phyloP scores from a whole-genome alignment of 306 rosid genomes.

The Alnus rubra region DNA sequence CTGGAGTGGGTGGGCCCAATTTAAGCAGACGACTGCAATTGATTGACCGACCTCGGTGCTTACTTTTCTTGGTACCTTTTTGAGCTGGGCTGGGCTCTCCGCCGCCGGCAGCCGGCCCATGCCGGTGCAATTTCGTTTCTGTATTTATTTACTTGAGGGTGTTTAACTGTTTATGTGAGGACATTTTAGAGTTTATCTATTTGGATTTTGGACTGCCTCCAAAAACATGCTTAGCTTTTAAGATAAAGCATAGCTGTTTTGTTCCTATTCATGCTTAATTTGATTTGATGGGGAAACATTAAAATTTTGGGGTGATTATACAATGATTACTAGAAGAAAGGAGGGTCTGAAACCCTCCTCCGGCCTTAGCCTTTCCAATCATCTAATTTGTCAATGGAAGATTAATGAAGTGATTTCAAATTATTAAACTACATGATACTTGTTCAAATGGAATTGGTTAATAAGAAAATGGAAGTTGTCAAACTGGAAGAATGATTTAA shows the following conservation, averaged over 20 bases:
- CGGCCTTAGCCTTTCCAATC: too few relatives aligned
- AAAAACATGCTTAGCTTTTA: not conserved
- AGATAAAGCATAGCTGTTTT: too few relatives aligned
- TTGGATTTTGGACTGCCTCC: not conserved
- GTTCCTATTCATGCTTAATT: too few relatives aligned
- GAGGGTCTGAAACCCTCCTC: too few relatives aligned
- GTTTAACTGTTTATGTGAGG: not conserved
- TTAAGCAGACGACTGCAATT: slow-evolving; percentile 8
- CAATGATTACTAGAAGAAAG: too few relatives aligned
- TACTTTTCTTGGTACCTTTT: not conserved
- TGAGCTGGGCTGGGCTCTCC: not conserved
- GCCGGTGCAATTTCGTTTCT: not conserved
- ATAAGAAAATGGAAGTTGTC: not conserved
- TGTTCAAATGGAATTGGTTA: not conserved
- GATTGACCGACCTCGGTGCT: not conserved
- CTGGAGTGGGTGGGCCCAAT: not conserved
- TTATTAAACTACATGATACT: not conserved
- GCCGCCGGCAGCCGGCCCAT: slow-evolving; percentile 8
- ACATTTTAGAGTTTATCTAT: not conserved
- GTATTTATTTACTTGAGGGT: not conserved
- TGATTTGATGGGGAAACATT: too few relatives aligned
- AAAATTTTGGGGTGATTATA: too few relatives aligned
- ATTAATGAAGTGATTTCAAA: not conserved
- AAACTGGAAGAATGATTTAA: not conserved
- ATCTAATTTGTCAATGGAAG: not conserved